These are phyloP conservation scores for Venturia asperata DNA, from an alignment of 2,329 filamentous ascomycete species.

Conservation along the genomic window DNA sequence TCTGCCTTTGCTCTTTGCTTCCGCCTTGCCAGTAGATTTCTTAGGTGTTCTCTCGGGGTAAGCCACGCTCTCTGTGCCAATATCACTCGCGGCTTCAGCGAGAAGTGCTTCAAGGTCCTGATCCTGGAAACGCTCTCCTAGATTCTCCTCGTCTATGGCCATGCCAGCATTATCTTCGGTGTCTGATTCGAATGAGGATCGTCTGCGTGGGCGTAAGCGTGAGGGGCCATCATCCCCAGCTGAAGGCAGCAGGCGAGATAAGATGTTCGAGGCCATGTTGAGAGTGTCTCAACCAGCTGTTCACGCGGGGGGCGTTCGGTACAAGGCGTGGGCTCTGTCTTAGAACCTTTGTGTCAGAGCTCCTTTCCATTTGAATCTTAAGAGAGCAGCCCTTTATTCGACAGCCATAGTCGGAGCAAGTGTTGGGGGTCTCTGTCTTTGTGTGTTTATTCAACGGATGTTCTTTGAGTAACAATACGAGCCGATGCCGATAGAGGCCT, in stretches of 20 bases:
- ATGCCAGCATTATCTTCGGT: constrained; percentile 41
- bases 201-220: constrained; percentile 34
- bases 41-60: constrained; percentile 22
- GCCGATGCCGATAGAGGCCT: background rate
- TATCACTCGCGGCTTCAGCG: constrained; percentile 45
- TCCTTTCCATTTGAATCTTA: background rate
- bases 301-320: constrained; percentile 15
- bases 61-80: constrained; percentile 38
- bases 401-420: background rate
- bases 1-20: constrained; percentile 27
- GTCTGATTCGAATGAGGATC: constrained; percentile 40
- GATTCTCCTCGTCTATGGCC: constrained; percentile 44
- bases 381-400: background rate
- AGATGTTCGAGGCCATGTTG: constrained; percentile 45
- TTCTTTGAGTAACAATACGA: background rate
- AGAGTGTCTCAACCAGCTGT: constrained; percentile 14
- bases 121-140: constrained; percentile 46
- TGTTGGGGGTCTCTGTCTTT: background rate
- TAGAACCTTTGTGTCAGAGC: constrained; percentile 4
- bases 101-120: constrained; percentile 51
- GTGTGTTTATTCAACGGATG: background rate
- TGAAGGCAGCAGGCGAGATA: constrained; percentile 47
- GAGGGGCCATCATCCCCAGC: constrained; percentile 33
- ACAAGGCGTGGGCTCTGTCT: background rate
- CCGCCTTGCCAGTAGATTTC: background rate